These are phyloP conservation scores for Kodamaea sagamina DNA, from an alignment of 805 yeast genomes.

Conservation along the genomic window DNA sequence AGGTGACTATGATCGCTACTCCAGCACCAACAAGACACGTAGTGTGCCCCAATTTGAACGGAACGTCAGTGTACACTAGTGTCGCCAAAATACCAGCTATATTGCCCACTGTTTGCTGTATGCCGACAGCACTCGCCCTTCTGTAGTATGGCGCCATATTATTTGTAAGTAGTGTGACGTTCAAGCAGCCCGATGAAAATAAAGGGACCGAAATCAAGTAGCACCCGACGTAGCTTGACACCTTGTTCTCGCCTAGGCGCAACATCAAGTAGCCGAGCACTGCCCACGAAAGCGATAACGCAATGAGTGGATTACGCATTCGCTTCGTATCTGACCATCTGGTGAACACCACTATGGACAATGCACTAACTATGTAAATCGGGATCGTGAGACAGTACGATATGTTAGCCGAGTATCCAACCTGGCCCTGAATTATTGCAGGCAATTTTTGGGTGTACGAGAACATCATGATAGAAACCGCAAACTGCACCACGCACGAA, in stretches of 20 bases:
- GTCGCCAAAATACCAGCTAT: slow-evolving; percentile 8
- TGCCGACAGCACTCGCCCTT: slow-evolving; percentile 8
- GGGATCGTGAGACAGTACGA: slow-evolving; percentile 5
- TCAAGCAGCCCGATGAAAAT: slow-evolving; percentile 5
- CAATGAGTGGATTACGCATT: slow-evolving; percentile 4
- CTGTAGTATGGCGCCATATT: slow-evolving; percentile 8
- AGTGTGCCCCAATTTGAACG: slow-evolving; percentile 3
- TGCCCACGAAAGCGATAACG: slow-evolving; percentile 5
- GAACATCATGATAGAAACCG: slow-evolving; percentile 7
- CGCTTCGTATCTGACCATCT: slow-evolving; percentile 3
- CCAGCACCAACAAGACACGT: slow-evolving; percentile 7
- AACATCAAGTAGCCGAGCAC: slow-evolving; percentile 8
- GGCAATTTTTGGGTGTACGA: slow-evolving; percentile 7
- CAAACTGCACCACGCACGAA: slow-evolving; percentile 4
- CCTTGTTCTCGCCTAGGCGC: slow-evolving; percentile 3
- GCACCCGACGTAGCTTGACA: slow-evolving; percentile 7
- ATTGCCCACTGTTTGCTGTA: slow-evolving; percentile 8
- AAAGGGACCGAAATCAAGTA: slow-evolving; percentile 5
- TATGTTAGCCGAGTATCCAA: slow-evolving; percentile 1
- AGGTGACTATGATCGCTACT: background rate
- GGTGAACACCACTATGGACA: slow-evolving; percentile 6
- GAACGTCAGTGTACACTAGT: slow-evolving; percentile 3
- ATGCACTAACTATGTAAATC: slow-evolving; percentile 1
- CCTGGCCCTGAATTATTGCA: background rate
- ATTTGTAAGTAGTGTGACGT: slow-evolving; percentile 5